These are phyloP conservation scores for Suillus hirtellus DNA, from an alignment of 768 basidiomycete species.

Conservation along the genomic window DNA sequence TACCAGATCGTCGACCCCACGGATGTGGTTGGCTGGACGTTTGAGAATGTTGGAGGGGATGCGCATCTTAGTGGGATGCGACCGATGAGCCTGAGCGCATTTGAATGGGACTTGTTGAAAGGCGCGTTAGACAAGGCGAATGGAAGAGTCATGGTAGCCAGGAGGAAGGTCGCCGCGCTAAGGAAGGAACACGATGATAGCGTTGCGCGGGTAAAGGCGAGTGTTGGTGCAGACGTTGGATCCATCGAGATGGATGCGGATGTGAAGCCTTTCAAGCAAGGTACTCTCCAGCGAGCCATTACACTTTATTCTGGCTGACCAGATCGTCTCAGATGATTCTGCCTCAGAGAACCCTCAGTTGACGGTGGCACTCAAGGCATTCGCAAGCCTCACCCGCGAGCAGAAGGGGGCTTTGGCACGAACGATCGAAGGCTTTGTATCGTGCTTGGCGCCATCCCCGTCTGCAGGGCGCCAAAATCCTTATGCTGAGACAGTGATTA, in stretches of 20 bases:
- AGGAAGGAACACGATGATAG: constrained; percentile 90
- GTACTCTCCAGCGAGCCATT: constrained; percentile 9
- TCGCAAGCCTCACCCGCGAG: constrained; percentile 70
- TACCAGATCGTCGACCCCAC: constrained; percentile 96
- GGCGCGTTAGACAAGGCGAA: constrained; percentile 88
- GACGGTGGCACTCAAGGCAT: constrained; percentile 72
- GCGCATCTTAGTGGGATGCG: constrained; percentile 39
- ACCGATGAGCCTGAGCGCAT: constrained; percentile 46
- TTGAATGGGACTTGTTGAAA: constrained; percentile 86
- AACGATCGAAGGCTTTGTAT: constrained; percentile 77
- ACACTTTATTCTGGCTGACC: constrained; percentile 7
- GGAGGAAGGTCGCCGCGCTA: constrained; percentile 69
- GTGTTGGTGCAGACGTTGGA: constrained; percentile 49
- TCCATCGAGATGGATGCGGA: constrained; percentile 74
- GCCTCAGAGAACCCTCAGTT: constrained; percentile 66
- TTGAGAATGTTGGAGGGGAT: constrained; percentile 53
- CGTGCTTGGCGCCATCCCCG: constrained; percentile 51
- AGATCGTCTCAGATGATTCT: constrained; percentile 38
- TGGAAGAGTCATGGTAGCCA: constrained; percentile 79
- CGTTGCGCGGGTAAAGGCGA: constrained; percentile 72
- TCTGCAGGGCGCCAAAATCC: constrained; percentile 49
- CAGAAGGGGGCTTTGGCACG: constrained; percentile 72
- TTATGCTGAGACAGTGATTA: constrained; percentile 56
- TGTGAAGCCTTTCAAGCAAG: constrained; percentile 54
- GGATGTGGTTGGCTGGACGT: constrained; percentile 87